Evolutionary conservation across 768 basidiomycete genomes (phyloP), one percentile per base, ranked within the genome.

Genomic region (Pholiota conissans): DNA sequence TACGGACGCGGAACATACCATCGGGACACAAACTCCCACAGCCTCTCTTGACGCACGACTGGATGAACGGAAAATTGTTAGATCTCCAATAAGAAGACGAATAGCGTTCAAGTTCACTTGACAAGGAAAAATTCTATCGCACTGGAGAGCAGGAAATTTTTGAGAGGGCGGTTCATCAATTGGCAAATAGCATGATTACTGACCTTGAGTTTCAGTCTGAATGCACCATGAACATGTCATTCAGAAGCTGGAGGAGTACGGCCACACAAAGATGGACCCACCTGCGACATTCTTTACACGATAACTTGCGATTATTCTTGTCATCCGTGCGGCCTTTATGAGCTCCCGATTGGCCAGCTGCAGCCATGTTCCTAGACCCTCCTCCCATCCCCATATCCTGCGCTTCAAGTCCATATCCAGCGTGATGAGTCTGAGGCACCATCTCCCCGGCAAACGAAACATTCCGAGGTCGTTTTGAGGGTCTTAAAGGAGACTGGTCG

Each of bases 21-120:
- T 84, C 84, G 47, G 84, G 84, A 65, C 84, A 85, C 53, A 85
- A 78, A 57, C 81, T 83, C 3, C 82, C 83, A 61, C 85, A 86
- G 30, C 87, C 85, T 60, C 85, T 74, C 69, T 86, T 86, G 26
- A 82, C 81, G 64, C 85, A 86, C 50, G 84, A 85, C 81, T 83
- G 61, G 47, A 39, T 5, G 20, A 11, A 22, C 10, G 1, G 7
- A 42, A 22, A 20, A 20, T 13, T 45, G 22, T 45, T 3, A 10
- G 18, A 11, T 45, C 20, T 22, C 7, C 7, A 39, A 11, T 5
- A 20, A 13, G 9, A 6, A n/a, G 37, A 39, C 37, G 37, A 24
- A 24, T 9, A 22, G 22, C 11, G 4, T 22, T 45, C 24, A 18
- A 24, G 14, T 55, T 50, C 47, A 79, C 81, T 74, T 85, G 82